Evolutionary conservation across 495 filamentous ascomycete genomes (phyloP).

Genomic region (Neurospora discreta): DNA sequence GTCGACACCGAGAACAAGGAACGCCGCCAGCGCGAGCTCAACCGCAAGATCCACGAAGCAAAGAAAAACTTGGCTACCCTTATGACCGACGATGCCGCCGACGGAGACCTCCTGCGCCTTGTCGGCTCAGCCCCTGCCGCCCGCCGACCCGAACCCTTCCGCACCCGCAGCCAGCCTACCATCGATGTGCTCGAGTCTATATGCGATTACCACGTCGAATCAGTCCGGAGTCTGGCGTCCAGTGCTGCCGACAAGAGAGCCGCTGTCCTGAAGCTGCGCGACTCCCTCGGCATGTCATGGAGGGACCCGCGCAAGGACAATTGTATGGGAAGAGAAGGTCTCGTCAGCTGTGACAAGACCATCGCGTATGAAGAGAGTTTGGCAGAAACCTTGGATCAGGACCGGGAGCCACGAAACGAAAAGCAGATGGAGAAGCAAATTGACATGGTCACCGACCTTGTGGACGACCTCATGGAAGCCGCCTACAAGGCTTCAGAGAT

Average conservation of each 20-base stretch:
- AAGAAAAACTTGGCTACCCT: constrained; percentile 7
- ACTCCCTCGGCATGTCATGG: constrained; percentile 2
- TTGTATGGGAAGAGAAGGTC: background rate
- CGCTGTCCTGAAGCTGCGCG: background rate
- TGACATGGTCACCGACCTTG: constrained; percentile 11
- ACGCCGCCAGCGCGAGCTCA: constrained; percentile 50
- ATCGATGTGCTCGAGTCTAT: constrained; percentile 3
- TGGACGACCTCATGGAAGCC: constrained; percentile 14
- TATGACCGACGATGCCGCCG: constrained; percentile 7
- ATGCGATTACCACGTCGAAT: background rate
- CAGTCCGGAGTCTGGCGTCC: background rate
- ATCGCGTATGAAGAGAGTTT: constrained; percentile 6
- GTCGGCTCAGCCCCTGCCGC: background rate
- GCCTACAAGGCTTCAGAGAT: constrained; percentile 8
- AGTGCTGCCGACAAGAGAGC: background rate
- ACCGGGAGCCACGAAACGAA: constrained; percentile 7
- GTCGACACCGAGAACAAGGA: constrained; percentile 55
- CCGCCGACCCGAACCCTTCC: background rate
- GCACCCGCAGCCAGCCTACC: background rate
- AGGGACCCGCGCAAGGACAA: background rate
- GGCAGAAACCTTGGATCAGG: background rate
- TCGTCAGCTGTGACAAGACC: constrained; percentile 2
- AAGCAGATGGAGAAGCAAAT: constrained; percentile 4
- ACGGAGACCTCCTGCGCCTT: constrained; percentile 12
- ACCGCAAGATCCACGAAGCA: constrained; percentile 41